Evolutionary conservation across 2,329 filamentous ascomycete genomes (phyloP).

Genomic region (Colletotrichum shisoi): DNA sequence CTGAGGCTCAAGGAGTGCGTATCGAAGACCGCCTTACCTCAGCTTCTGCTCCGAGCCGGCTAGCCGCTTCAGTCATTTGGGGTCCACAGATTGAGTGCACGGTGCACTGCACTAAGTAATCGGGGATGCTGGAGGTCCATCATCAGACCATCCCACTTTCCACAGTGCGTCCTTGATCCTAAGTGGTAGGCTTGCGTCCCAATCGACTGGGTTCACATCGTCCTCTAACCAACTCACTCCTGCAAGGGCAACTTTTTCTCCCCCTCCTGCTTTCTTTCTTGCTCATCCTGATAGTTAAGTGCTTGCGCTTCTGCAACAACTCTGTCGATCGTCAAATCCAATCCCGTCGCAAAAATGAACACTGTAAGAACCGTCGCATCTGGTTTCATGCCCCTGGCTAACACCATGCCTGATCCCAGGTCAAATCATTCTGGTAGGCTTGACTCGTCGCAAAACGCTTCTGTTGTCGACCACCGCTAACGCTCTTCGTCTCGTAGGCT

Average conservation of each 20-base stretch:
- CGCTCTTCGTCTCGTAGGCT: conserved; percentile 63
- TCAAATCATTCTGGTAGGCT: conserved; percentile 71
- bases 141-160: conserved; percentile 39
- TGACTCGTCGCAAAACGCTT: conserved; percentile 23
- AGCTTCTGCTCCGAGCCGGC: conserved; percentile 12
- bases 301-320: conserved; percentile 3
- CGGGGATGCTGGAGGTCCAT: conserved; percentile 28
- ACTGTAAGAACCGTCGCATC: conserved; percentile 54
- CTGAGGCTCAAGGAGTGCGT: conserved; percentile 14
- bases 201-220: conserved; percentile 29
- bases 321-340: conserved; percentile 1
- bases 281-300: background rate
- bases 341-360: conserved; percentile 57
- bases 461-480: conserved; percentile 34
- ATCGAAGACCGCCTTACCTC: conserved; percentile 10
- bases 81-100: conserved; percentile 30
- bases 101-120: conserved; percentile 27
- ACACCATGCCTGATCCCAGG: conserved; percentile 51
- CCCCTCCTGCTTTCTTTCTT: background rate
- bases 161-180: conserved; percentile 29
- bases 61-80: conserved; percentile 14
- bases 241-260: conserved; percentile 15
- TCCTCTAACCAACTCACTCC: conserved; percentile 20
- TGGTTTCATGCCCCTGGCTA: conserved; percentile 37
- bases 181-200: conserved; percentile 22